Conservation (phyloP, 1,139 yeast species). For the Blastobotrys aristatus region DNA sequence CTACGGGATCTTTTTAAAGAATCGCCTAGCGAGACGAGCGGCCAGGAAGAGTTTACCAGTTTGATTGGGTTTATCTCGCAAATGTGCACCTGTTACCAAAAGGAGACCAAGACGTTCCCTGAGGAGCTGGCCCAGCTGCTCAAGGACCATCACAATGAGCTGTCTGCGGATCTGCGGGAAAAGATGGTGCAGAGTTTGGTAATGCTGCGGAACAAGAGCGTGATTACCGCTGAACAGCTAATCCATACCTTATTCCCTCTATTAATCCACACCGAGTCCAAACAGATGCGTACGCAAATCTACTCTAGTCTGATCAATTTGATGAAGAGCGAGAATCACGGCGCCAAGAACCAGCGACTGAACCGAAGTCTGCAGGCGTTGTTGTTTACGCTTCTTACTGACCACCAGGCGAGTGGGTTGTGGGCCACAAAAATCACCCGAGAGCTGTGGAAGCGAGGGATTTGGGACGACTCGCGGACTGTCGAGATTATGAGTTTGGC, state of each 20-base stretch:
- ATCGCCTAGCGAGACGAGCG: constrained; percentile 43
- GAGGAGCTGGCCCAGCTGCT: constrained; percentile 67
- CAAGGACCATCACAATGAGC: constrained; percentile 67
- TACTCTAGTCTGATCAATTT: constrained; percentile 73
- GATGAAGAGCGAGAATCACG: constrained; percentile 76
- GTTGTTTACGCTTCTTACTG: constrained; percentile 69
- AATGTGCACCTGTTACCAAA: constrained; percentile 83
- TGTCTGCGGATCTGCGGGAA: constrained; percentile 82
- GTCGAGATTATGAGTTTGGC: constrained; percentile 97
- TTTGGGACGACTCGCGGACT: constrained; percentile 96
- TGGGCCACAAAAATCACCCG: constrained; percentile 97
- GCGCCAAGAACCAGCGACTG: constrained; percentile 78
- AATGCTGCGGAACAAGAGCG: constrained; percentile 82
- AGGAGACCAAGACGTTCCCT: constrained; percentile 81
- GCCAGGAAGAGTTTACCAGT: constrained; percentile 71
- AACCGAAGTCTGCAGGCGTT: constrained; percentile 89
- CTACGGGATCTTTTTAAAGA: constrained; percentile 76
- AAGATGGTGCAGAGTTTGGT: constrained; percentile 85
- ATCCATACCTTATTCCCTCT: constrained; percentile 88
- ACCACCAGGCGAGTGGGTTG: constrained; percentile 63
- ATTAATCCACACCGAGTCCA: constrained; percentile 65
- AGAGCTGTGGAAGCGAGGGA: constrained; percentile 94
- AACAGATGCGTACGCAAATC: constrained; percentile 75
- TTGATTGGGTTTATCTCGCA: constrained; percentile 88
- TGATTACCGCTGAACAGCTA: constrained; percentile 72